These are phyloP conservation scores for Linaria vulgaris DNA, from an alignment of 257 asterid species.

Conservation along the genomic window DNA sequence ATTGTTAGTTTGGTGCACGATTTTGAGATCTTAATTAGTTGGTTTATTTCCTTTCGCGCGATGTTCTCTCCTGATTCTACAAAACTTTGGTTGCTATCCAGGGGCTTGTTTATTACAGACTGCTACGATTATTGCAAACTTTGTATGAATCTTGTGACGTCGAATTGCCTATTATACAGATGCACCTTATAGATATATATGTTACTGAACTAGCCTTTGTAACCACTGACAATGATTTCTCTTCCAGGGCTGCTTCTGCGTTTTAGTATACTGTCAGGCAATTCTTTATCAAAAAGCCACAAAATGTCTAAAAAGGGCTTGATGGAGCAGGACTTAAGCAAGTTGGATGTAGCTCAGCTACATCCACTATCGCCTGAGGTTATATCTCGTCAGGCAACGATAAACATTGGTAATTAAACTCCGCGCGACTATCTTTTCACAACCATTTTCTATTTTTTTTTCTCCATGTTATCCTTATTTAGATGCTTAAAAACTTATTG, in stretches of 20 bases:
- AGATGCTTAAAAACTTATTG: background rate
- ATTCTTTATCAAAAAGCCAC: conserved; percentile 20
- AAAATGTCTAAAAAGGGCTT: conserved; percentile 88
- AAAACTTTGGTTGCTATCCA: too few relatives aligned
- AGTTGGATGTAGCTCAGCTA: conserved; percentile 74
- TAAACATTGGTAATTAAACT: conserved; percentile 61
- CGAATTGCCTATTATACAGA: background rate
- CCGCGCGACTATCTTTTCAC: background rate
- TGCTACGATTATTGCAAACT: too few relatives aligned
- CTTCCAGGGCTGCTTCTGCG: conserved; percentile 1
- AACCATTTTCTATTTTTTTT: background rate
- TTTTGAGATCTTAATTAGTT: too few relatives aligned
- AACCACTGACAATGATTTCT: background rate
- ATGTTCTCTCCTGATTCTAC: too few relatives aligned
- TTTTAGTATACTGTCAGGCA: conserved; percentile 20
- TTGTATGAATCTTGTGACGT: too few relatives aligned
- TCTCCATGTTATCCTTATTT: background rate
- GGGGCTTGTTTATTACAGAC: too few relatives aligned
- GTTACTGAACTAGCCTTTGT: background rate
- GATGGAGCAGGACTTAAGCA: conserved; percentile 95
- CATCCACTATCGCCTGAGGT: conserved; percentile 99
- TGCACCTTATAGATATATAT: too few relatives aligned
- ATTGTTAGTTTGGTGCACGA: too few relatives aligned
- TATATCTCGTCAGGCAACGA: conserved; percentile 98
- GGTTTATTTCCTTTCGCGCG: too few relatives aligned